A percentile compares a stretch with the other conserved stretches of the same genome.
These are phyloP conservation scores for Dictyostelium discoideum DNA, from an alignment of 78 protist genomes.

Conservation along the genomic window dicty_2.7 NC_007090.3:1036001-1036500, in stretches of 20 bases:
- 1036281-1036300: background rate
- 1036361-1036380: background rate
- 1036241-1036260: background rate
- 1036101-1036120: conserved; percentile 1
- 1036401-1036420: background rate
- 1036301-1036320: background rate
- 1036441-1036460: background rate
- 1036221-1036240: background rate
- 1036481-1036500: background rate
- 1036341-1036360: background rate
- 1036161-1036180: background rate
- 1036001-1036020: no score
- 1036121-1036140: background rate
- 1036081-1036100: background rate
- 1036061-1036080: no score
- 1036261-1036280: background rate
- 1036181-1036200: background rate
- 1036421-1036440: background rate
- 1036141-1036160: background rate
- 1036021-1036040: no score
- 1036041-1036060: no score
- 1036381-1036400: background rate
- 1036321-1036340: background rate
- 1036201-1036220: background rate
- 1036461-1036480: background rate